Conservation (phyloP, 495 filamentous ascomycete species). For the Lepidopterella palustris region DNA sequence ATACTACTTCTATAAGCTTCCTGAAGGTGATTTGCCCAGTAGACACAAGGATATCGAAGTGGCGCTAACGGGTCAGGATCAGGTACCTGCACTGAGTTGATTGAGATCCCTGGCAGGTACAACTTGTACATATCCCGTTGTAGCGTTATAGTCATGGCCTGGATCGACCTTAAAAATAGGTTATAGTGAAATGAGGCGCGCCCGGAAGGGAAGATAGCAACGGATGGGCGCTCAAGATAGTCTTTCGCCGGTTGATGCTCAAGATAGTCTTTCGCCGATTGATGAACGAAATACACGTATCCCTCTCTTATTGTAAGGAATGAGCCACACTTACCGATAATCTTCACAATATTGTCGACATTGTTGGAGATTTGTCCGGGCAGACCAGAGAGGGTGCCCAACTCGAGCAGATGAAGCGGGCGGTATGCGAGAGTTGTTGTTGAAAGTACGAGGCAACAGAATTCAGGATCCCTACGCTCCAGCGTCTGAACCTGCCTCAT, state of each 20-base stretch:
- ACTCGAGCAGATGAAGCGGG: background rate
- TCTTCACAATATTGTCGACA: background rate
- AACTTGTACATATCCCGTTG: background rate
- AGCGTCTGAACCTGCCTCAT: background rate
- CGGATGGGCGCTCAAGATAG: background rate
- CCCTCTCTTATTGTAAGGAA: background rate
- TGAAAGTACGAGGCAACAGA: background rate
- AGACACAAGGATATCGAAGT: background rate
- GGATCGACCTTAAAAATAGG: background rate
- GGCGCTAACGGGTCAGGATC: background rate
- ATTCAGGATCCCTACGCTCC: background rate
- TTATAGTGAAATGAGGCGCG: background rate
- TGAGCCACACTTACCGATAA: background rate
- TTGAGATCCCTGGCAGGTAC: background rate
- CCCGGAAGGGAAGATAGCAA: background rate
- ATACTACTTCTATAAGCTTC: background rate
- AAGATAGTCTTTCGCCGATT: slow-evolving; percentile 1
- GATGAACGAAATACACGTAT: background rate
- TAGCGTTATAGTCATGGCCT: background rate
- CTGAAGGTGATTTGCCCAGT: background rate
- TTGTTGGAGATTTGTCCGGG: background rate
- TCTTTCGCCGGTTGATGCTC: background rate
- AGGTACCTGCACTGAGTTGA: background rate
- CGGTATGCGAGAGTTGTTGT: background rate
- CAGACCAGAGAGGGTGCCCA: background rate